Evolutionary conservation across 768 basidiomycete genomes (phyloP), one percentile per base, ranked within the genome.

Genomic region (Cystobasidium onofrii): DNA sequence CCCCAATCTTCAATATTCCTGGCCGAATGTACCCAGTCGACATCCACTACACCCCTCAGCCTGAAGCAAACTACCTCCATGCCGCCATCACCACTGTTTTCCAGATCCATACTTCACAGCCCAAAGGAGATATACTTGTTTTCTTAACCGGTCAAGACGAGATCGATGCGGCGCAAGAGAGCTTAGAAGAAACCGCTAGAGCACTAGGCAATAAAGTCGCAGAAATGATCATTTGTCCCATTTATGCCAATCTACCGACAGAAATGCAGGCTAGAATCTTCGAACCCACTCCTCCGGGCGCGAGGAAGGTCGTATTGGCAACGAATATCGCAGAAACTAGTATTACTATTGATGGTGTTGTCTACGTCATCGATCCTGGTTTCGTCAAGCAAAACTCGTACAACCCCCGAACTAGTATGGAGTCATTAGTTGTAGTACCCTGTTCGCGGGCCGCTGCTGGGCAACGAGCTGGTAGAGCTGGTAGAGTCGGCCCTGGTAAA

Each of bases 211-310:
- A 98, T 83, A 97, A 98, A 83, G 89, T 98, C 57, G 86, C 87
- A 6, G 96, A 99, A 78, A 85, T 99, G 55, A 88, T 98, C 73
- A 86, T 99, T 74, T 97, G 94, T 79, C 96, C 96, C 1, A 99
- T 99, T 75, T 99, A 99, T 79, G 96, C 96, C 75, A 98, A 96
- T 80, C 83, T 99, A n/a, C 96, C 96, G 0, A 94, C 92, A 77
- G 96, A 99, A 75, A 94, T 99, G 94, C 96, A 99, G 81, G 90
- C 93, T 43, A 96, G 97, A 83, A 99, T 99, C 72, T 99, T 99
- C 81, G 96, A 99, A 81, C 95, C 96, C 0, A 99, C 96, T 3
- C 96, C 95, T 0, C 90, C 91, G 67, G 93, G 93, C 23, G 91
- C 96, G 31, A 85, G 96, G 73, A 99, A 99, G 83, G 94, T 99